Evolutionary conservation across 2,329 filamentous ascomycete species (phyloP).

Genomic region (Daldinia sp.): DNA sequence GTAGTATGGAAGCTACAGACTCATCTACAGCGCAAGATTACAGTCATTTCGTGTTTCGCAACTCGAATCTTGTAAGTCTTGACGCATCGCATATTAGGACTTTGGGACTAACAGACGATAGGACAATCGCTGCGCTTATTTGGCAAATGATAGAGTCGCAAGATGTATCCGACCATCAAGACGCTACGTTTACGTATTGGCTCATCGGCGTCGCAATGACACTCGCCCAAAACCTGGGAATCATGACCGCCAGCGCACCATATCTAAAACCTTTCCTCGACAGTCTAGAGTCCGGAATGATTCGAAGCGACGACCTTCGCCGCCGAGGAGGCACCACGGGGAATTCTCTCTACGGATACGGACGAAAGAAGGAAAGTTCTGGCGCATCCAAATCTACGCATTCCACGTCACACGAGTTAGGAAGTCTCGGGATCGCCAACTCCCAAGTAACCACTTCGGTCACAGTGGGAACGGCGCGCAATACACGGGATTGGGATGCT

Average conservation of each 20-base stretch:
- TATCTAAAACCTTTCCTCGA: constrained; percentile 31
- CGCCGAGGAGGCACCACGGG: constrained; percentile 1
- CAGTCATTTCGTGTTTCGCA: constrained; percentile 20
- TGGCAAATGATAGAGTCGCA: constrained; percentile 4
- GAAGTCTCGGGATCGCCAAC: constrained; percentile 7
- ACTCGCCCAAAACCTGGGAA: constrained; percentile 11
- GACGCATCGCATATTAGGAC: neutral
- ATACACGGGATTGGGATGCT: constrained; percentile 7
- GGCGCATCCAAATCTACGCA: constrained; percentile 1
- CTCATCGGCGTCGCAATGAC: constrained; percentile 10
- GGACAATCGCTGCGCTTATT: constrained; percentile 13
- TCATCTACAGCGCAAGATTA: constrained; percentile 6
- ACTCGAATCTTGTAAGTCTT: constrained; percentile 24
- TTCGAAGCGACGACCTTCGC: constrained; percentile 15
- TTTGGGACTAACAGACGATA: neutral
- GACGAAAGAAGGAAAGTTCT: neutral
- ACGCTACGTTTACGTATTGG: constrained; percentile 18
- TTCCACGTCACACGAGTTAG: constrained; percentile 9
- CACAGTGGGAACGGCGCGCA: neutral
- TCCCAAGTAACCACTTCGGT: neutral
- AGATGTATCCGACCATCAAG: neutral
- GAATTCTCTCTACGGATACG: constrained; percentile 4
- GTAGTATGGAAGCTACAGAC: constrained; percentile 19
- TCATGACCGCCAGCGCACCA: constrained; percentile 27
- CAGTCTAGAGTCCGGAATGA: constrained; percentile 27